phyloP scores from a whole-genome alignment of 2,329 filamentous ascomycete genomes.

The Aspergillus novofumigatus region DNA sequence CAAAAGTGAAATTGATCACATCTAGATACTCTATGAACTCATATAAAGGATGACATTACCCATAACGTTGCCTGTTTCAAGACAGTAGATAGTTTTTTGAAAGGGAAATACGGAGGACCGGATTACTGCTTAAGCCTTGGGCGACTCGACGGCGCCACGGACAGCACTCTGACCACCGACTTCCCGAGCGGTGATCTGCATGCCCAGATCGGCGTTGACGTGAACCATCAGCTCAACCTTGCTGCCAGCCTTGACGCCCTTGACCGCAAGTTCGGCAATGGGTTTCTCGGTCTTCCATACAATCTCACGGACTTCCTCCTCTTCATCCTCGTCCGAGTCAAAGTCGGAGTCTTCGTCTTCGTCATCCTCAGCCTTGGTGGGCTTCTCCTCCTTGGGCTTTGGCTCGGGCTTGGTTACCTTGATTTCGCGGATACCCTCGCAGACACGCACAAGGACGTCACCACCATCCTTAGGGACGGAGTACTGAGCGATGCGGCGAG shows the following conservation, averaged over 20 bases:
- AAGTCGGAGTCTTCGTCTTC: constrained; percentile 58
- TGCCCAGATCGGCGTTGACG: constrained; percentile 71
- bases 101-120: neutral
- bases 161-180: constrained; percentile 84
- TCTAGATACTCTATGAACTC: constrained; percentile 1
- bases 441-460: constrained; percentile 81
- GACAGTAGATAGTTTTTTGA: constrained; percentile 6
- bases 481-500: constrained; percentile 78
- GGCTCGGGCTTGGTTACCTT: constrained; percentile 86
- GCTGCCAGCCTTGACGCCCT: constrained; percentile 76
- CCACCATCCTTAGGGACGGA: constrained; percentile 73
- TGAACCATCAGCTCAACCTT: constrained; percentile 95
- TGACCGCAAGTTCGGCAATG: constrained; percentile 81
- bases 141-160: constrained; percentile 55
- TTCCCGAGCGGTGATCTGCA: constrained; percentile 78
- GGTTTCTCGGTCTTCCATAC: constrained; percentile 82
- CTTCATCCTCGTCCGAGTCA: constrained; percentile 60
- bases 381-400: constrained; percentile 61
- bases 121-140: constrained; percentile 25
- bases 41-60: constrained; percentile 5
- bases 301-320: constrained; percentile 85
- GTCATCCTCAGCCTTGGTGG: constrained; percentile 54
- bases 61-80: neutral
- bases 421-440: constrained; percentile 85
- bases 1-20: neutral